Percentiles rank a stretch among this genome's conserved stretches.
Evolutionary conservation across 2,329 filamentous ascomycete genomes (phyloP).

Genomic region (Xylaria sp.): DNA sequence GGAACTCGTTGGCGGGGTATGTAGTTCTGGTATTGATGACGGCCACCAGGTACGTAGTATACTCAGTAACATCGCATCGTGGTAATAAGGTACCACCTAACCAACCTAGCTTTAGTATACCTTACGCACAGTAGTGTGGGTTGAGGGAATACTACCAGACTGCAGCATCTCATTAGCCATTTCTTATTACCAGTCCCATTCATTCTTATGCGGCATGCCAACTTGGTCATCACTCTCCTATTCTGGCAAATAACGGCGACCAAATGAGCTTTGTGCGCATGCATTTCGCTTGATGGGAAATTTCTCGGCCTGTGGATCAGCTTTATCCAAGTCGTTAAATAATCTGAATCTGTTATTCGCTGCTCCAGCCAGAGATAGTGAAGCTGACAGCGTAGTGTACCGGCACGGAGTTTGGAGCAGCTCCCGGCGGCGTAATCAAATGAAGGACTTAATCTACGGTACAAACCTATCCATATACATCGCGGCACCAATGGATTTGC

Average conservation of each 20-base stretch:
- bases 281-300: constrained; percentile 29
- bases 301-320: constrained; percentile 28
- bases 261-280: constrained; percentile 39
- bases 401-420: constrained; percentile 8
- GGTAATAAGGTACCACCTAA: constrained; percentile 10
- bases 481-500: constrained; percentile 38
- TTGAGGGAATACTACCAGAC: constrained; percentile 31
- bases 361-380: constrained; percentile 4
- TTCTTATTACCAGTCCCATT: constrained; percentile 26
- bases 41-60: neutral
- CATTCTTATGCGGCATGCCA: constrained; percentile 31
- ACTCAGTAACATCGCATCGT: constrained; percentile 16
- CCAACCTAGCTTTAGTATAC: neutral
- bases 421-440: constrained; percentile 25
- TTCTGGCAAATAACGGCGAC: constrained; percentile 32
- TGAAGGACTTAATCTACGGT: constrained; percentile 21
- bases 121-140: neutral
- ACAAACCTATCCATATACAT: neutral
- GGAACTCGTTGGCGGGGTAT: constrained; percentile 34
- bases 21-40: constrained; percentile 25
- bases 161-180: constrained; percentile 37
- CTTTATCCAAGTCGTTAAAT: constrained; percentile 10
- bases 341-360: constrained; percentile 7
- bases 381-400: constrained; percentile 8
- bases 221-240: constrained; percentile 34